Conservation (phyloP, 345 rosid genomes). For the Eucalyptus pauciflora region DNA sequence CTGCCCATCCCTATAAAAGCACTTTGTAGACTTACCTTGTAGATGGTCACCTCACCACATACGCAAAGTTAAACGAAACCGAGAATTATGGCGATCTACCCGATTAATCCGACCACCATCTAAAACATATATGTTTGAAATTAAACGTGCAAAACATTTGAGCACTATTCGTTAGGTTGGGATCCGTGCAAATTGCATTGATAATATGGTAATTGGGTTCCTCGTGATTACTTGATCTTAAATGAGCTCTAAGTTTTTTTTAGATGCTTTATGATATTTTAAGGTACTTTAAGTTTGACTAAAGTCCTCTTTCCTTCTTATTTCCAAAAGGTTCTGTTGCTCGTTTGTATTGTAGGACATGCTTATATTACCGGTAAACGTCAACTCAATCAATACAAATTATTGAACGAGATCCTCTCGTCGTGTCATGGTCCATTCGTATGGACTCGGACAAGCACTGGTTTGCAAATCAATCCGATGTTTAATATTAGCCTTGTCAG, state of each 20-base stretch:
- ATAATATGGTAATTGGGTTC: background rate
- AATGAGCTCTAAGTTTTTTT: background rate
- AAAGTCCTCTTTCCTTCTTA: rapidly evolving
- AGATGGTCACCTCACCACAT: background rate
- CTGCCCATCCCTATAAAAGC: background rate
- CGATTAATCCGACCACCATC: background rate
- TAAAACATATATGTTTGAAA: background rate
- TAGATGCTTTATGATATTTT: background rate
- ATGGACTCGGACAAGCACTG: background rate
- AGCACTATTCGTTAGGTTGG: background rate
- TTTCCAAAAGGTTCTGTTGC: background rate
- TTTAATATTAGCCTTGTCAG: background rate
- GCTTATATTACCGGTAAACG: background rate
- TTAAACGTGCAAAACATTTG: rapidly evolving
- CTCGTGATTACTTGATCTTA: background rate
- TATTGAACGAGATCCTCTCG: background rate
- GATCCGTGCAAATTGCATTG: rapidly evolving
- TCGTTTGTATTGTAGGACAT: background rate
- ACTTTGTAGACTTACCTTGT: background rate
- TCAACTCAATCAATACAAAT: background rate
- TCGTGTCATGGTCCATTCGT: background rate
- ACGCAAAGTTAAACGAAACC: background rate
- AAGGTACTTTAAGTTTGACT: background rate
- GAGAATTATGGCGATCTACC: background rate
- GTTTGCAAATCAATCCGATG: background rate